phyloP scores from a whole-genome alignment of 2,329 filamentous ascomycete species.

The Zalaria sp. region DNA sequence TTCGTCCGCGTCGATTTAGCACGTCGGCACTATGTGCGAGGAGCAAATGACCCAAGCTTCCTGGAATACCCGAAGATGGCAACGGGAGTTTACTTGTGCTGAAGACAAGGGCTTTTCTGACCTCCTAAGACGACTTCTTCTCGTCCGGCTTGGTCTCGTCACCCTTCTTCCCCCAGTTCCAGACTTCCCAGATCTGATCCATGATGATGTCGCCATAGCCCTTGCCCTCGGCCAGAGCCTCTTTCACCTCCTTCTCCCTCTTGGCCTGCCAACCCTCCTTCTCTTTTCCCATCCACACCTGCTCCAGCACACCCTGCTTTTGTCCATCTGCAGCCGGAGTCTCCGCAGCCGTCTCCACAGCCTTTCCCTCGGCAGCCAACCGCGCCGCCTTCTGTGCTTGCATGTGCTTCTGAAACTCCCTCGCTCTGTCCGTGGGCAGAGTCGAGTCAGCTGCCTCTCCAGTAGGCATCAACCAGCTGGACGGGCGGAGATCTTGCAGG shows the following conservation, averaged over 20 bases:
- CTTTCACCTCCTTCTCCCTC: conserved; percentile 29
- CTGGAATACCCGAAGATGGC: too few relatives aligned
- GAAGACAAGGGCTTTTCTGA: background rate
- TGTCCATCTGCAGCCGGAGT: conserved; percentile 7
- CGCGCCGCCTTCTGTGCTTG: conserved; percentile 26
- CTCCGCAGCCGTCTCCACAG: conserved; percentile 13
- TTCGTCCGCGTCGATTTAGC: too few relatives aligned
- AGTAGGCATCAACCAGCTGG: background rate
- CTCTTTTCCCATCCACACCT: conserved; percentile 23
- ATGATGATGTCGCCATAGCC: conserved; percentile 22
- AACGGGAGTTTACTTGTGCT: too few relatives aligned
- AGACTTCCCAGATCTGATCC: conserved; percentile 19
- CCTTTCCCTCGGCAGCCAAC: conserved; percentile 21
- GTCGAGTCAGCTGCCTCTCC: conserved; percentile 5
- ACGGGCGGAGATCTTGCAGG: conserved; percentile 1
- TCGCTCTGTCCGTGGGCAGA: conserved; percentile 23
- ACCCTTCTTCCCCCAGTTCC: conserved; percentile 11
- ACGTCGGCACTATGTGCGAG: too few relatives aligned
- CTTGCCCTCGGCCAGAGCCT: conserved; percentile 23
- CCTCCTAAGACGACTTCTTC: background rate
- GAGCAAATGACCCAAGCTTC: too few relatives aligned
- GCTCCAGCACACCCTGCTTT: conserved; percentile 15
- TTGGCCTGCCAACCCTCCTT: conserved; percentile 30
- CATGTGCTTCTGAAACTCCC: conserved; percentile 18
- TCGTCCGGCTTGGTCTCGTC: conserved; percentile 1